These are phyloP conservation scores for Xylaria sp. DNA, from an alignment of 2,329 filamentous ascomycete genomes.

Conservation along the genomic window DNA sequence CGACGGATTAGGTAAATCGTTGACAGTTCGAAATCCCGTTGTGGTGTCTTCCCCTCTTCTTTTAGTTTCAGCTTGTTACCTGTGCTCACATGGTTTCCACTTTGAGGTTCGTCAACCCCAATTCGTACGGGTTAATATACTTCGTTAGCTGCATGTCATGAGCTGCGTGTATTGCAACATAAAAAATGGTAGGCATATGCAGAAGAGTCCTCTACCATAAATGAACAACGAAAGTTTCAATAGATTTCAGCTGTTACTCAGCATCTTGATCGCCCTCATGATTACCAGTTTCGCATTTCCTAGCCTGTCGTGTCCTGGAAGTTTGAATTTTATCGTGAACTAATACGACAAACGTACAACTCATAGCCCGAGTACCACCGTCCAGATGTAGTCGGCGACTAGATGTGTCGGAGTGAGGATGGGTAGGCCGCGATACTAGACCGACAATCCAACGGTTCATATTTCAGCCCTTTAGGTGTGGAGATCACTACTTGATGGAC, in stretches of 20 bases:
- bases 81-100: neutral
- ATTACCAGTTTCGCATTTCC: constrained; percentile 7
- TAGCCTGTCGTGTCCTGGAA: neutral
- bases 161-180: neutral
- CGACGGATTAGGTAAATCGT: neutral
- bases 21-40: neutral
- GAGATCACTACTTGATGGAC: constrained; percentile 7
- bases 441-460: neutral
- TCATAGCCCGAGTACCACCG: constrained; percentile 18
- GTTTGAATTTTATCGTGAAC: neutral
- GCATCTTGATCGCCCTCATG: constrained; percentile 14
- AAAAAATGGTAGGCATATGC: neutral
- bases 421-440: neutral
- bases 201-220: neutral
- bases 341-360: constrained; percentile 2
- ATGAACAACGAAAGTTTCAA: neutral
- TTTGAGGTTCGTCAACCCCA: neutral
- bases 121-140: neutral
- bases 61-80: constrained; percentile 9
- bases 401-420: neutral
- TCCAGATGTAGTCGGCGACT: constrained; percentile 12
- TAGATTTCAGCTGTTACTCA: neutral
- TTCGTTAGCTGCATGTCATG: neutral
- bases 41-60: neutral
- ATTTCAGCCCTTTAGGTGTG: constrained; percentile 12